Evolutionary conservation across 164 flowering plant genomes (phyloP), one percentile per base, ranked within the genome.

Genomic region (Platanus orientalis): DNA sequence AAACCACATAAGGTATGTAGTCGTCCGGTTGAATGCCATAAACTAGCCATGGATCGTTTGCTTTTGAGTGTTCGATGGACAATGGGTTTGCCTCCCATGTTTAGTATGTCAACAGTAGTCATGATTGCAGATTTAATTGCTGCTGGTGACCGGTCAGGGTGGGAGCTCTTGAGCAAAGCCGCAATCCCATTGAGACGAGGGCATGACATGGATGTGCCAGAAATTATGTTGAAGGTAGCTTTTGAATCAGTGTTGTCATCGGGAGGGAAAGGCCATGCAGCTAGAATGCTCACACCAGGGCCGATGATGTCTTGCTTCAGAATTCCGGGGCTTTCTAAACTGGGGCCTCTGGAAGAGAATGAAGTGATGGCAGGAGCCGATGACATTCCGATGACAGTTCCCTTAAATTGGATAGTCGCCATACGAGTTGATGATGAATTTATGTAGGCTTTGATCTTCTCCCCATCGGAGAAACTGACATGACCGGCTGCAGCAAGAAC

Each of bases 141-240:
- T n/a, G 86, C 82, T 0, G 88, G 87, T 1, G 86, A 73, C 92
- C 87, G 82, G 16, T 77, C 75, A 1, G 84, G 89, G 62, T 86
- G 88, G 0, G 77, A 21, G 61, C 74, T 67, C 64, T 75, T 83
- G 49, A 84, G 76, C n/a, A n/a, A n/a, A n/a, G n/a, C n/a, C n/a
- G n/a, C n/a, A n/a, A n/a, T n/a, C n/a, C n/a, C n/a, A n/a, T 80
- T 74, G 4, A 86, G 83, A 56, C 84, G 87, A 40, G 85, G 88
- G 36, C 81, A 75, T 0, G 85, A 72, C 84, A 84, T 81, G 3
- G 89, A 84, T 16, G 86, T 84, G 21, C 92, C 87, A 0, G 84
- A 84, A n/a, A n/a, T n/a, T n/a, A n/a, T n/a, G n/a, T n/a, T n/a
- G n/a, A n/a, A n/a, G n/a, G n/a, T n/a, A n/a, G 1, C 72, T 57